These are phyloP conservation scores for Candida tetrigidarum DNA, from an alignment of 1,139 yeast species.

Conservation along the genomic window DNA sequence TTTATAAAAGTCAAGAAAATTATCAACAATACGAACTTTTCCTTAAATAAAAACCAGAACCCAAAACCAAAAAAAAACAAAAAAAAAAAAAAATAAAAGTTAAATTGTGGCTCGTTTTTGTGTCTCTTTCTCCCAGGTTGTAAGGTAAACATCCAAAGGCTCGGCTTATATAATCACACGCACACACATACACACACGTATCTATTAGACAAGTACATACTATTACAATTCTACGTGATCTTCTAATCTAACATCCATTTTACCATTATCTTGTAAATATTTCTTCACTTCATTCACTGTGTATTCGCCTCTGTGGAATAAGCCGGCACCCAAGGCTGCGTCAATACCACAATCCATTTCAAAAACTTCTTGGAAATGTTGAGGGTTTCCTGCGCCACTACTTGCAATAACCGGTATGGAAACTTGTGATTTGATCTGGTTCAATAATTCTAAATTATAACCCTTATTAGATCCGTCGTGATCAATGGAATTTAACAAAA, in stretches of 20 bases:
- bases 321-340: conserved; percentile 98
- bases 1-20: too few relatives aligned
- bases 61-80: too few relatives aligned
- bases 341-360: conserved; percentile 74
- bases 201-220: too few relatives aligned
- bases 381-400: conserved; percentile 94
- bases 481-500: conserved; percentile 89
- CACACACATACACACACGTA: too few relatives aligned
- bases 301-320: conserved; percentile 94
- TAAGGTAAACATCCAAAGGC: too few relatives aligned
- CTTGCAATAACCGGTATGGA: conserved; percentile 95
- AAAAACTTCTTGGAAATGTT: conserved; percentile 88
- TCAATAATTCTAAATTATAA: conserved; percentile 81
- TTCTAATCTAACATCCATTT: conserved; percentile 92
- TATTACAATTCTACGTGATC: conserved; percentile 66
- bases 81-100: too few relatives aligned
- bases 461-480: conserved; percentile 96
- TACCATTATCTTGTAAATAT: conserved; percentile 74
- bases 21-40: too few relatives aligned
- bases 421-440: conserved; percentile 76
- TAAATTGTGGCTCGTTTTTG: too few relatives aligned
- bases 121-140: too few relatives aligned
- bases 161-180: too few relatives aligned
- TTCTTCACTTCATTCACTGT: conserved; percentile 83
- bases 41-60: too few relatives aligned